Evolutionary conservation across 768 basidiomycete genomes (phyloP).

Genomic region (Termitomyces sp.): DNA sequence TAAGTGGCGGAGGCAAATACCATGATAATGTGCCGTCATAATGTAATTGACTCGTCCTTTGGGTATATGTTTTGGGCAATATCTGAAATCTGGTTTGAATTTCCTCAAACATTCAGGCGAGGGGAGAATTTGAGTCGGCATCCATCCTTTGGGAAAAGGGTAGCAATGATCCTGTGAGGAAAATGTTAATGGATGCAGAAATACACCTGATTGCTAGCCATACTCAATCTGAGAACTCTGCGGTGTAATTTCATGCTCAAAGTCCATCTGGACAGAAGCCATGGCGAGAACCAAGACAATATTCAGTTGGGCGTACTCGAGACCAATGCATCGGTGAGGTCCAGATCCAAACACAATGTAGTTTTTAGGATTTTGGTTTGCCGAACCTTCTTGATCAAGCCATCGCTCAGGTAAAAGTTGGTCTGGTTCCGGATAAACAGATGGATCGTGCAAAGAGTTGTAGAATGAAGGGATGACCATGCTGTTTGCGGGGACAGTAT

Average conservation of each 20-base stretch:
- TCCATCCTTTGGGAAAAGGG: slow-evolving; percentile 93
- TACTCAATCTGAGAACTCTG: slow-evolving; percentile 77
- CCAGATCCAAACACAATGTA: slow-evolving; percentile 95
- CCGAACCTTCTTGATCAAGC: slow-evolving; percentile 75
- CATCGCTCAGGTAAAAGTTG: slow-evolving; percentile 84
- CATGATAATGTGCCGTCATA: not conserved
- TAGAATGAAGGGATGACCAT: slow-evolving; percentile 96
- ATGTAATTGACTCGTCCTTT: not conserved
- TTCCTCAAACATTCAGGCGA: slow-evolving; percentile 25
- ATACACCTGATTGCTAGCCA: slow-evolving; percentile 25
- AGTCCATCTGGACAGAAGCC: slow-evolving; percentile 77
- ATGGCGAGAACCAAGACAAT: slow-evolving; percentile 80
- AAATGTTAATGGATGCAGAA: not conserved
- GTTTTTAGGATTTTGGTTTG: slow-evolving; percentile 85
- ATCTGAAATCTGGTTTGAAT: not conserved
- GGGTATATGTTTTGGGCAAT: not conserved
- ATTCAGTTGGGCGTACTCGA: slow-evolving; percentile 92
- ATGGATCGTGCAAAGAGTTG: slow-evolving; percentile 87
- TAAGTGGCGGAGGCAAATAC: not conserved
- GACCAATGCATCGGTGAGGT: slow-evolving; percentile 87
- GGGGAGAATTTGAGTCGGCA: slow-evolving; percentile 76
- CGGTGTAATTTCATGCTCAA: slow-evolving; percentile 81
- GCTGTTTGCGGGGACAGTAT: slow-evolving; percentile 84
- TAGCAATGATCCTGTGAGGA: slow-evolving; percentile 76
- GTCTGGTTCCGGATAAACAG: slow-evolving; percentile 84